Conservation (phyloP, 192 early-diverging fungal species). For the Diversispora eburnea region DNA sequence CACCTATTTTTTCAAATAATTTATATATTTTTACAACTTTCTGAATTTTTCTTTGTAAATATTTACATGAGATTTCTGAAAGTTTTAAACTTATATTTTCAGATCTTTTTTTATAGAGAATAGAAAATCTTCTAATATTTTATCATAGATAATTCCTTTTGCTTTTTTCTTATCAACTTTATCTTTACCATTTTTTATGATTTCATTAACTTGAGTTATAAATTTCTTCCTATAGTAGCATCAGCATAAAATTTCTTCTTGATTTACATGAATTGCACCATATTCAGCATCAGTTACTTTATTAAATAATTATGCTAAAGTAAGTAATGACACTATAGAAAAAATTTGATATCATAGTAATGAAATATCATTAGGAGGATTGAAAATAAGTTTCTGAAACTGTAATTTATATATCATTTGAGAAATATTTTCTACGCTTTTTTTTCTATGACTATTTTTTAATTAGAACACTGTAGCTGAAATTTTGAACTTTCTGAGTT, state of each 20-base stretch:
- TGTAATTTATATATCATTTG: neutral
- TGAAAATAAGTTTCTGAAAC: neutral
- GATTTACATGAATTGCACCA: neutral
- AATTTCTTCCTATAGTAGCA: neutral
- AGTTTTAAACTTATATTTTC: too few species aligned
- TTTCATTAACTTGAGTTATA: too few species aligned
- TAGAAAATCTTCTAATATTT: too few species aligned
- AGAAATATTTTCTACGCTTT: neutral
- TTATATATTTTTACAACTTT: too few species aligned
- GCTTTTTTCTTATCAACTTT: too few species aligned
- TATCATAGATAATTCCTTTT: too few species aligned
- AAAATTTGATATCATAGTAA: neutral
- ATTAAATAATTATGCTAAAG: neutral
- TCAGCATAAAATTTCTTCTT: neutral
- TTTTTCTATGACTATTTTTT: constrained; percentile 1
- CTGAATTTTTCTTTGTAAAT: too few species aligned
- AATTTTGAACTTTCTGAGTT: neutral
- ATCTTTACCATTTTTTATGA: too few species aligned
- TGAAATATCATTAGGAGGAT: neutral
- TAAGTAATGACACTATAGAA: neutral
- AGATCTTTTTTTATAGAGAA: too few species aligned
- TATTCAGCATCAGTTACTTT: neutral
- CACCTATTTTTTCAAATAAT: too few species aligned
- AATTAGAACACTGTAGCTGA: neutral
- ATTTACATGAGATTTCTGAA: too few species aligned